phyloP scores from a whole-genome alignment of 148 eudicot genomes.

The Heliosperma pusillum region DNA sequence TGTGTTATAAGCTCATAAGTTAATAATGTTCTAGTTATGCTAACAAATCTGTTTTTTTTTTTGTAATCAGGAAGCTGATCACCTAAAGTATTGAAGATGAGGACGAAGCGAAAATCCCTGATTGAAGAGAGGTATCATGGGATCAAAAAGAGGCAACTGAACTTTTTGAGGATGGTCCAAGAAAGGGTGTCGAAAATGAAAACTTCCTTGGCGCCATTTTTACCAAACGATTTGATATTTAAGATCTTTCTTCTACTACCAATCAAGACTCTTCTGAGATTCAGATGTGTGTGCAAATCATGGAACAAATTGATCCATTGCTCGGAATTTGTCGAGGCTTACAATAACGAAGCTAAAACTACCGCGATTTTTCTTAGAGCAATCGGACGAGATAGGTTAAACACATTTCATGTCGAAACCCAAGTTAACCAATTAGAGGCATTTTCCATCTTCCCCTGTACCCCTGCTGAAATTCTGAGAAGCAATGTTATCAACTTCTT shows the following conservation, averaged over 20 bases:
- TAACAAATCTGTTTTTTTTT: background rate
- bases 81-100: slow-evolving; percentile 13
- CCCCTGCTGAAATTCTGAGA: background rate
- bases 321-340: slow-evolving; percentile 37
- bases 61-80: background rate
- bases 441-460: slow-evolving; percentile 23
- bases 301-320: slow-evolving; percentile 39
- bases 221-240: slow-evolving; percentile 37
- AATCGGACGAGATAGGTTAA: background rate
- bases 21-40: background rate
- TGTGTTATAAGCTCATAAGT: background rate
- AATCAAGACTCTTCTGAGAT: slow-evolving; percentile 29
- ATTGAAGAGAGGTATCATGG: slow-evolving; percentile 26
- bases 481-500: slow-evolving; percentile 26
- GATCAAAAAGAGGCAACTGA: slow-evolving; percentile 26
- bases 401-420: slow-evolving; percentile 31
- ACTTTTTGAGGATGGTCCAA: slow-evolving; percentile 20
- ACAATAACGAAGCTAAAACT: slow-evolving; percentile 23
- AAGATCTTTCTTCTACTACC: slow-evolving; percentile 37
- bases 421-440: slow-evolving; percentile 21
- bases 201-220: slow-evolving; percentile 14
- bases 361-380: slow-evolving; percentile 22
- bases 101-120: slow-evolving; percentile 16
- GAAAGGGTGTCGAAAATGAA: slow-evolving; percentile 21
- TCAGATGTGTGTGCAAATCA: slow-evolving; percentile 37